Percentiles rank a stretch among this genome's conserved stretches.
Evolutionary conservation across 768 basidiomycete species (phyloP).

Genomic region (Termitomyces sp.): DNA sequence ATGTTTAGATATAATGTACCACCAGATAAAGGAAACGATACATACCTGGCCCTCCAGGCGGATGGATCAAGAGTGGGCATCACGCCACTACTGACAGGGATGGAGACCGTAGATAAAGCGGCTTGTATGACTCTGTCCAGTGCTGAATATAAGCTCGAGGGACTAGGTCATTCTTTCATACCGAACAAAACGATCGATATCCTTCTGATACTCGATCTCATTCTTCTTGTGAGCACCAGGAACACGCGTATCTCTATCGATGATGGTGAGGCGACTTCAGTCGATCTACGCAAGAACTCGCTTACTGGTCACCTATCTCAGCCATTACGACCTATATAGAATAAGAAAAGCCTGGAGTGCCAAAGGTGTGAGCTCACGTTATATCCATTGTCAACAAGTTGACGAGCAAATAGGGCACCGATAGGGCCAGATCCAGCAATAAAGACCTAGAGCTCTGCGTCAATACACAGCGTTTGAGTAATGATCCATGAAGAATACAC

Average conservation of each 20-base stretch:
- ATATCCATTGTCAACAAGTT: background rate
- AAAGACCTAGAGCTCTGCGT: background rate
- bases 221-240: conserved; percentile 29
- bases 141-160: background rate
- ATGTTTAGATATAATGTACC: background rate
- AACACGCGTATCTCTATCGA: conserved; percentile 7
- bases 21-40: background rate
- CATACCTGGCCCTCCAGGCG: background rate
- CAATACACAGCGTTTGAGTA: background rate
- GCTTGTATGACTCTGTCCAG: background rate
- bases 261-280: background rate
- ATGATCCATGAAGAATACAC: background rate
- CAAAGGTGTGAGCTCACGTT: background rate
- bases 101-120: background rate
- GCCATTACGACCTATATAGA: background rate
- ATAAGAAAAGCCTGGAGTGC: background rate
- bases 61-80: conserved; percentile 2
- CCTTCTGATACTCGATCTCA: conserved; percentile 32
- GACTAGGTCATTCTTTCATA: background rate
- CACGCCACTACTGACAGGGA: background rate
- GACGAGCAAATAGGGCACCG: conserved; percentile 1
- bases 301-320: conserved; percentile 4
- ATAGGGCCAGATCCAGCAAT: conserved; percentile 3
- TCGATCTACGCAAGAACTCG: background rate
- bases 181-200: conserved; percentile 30